Conservation (phyloP, 352 stramenopile genomes). For the Globisporangium nodosum region DNA sequence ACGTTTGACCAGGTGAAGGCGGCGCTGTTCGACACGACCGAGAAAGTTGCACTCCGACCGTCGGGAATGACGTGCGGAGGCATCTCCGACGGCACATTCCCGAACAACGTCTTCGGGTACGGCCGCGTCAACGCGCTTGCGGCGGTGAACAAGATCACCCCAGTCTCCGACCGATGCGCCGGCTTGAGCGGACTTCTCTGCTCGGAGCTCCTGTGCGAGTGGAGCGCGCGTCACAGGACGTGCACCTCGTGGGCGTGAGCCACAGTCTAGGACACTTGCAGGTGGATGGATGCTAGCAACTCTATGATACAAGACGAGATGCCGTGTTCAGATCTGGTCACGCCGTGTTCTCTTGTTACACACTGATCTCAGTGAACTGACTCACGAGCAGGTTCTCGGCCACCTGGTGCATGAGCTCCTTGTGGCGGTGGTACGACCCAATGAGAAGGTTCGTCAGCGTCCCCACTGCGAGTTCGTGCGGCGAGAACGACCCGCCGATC, state of each 20-base stretch:
- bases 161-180: no score
- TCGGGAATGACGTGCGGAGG: constrained; percentile 9
- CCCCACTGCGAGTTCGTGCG: neutral
- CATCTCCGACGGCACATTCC: constrained; percentile 13
- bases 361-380: neutral
- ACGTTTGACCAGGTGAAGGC: constrained; percentile 12
- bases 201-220: no score
- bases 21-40: constrained; percentile 12
- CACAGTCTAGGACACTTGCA: no score
- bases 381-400: constrained; percentile 7
- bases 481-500: neutral
- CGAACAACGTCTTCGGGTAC: constrained; percentile 32
- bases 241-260: no score
- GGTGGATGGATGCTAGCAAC: no score
- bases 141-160: constrained; percentile 8
- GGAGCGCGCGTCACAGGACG: no score
- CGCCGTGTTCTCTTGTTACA: no score
- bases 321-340: no score
- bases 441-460: constrained; percentile 10
- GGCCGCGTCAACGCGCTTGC: constrained; percentile 23
- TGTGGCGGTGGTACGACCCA: constrained; percentile 8
- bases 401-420: constrained; percentile 5
- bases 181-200: no score
- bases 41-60: constrained; percentile 11
- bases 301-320: no score